Evolutionary conservation across 1,139 yeast species (phyloP).

Genomic region (Geotrichum fermentans): DNA sequence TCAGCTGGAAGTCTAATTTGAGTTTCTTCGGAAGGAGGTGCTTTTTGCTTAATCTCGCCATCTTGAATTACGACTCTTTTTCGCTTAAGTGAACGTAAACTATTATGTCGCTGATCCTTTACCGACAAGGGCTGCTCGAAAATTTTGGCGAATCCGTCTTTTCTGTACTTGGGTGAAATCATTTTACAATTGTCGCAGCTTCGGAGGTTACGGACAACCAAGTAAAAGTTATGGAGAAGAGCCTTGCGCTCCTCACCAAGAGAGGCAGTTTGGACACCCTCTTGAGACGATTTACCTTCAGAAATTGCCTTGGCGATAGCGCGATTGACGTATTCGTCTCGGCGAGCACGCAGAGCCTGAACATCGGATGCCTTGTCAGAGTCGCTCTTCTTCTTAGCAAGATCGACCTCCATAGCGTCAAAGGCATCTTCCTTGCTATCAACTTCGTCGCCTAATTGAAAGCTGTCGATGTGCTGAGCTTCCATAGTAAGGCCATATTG

Average conservation of each 20-base stretch:
- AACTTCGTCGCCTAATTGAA: conserved; percentile 40
- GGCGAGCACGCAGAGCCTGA: conserved; percentile 47
- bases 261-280: conserved; percentile 75
- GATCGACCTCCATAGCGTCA: conserved; percentile 26
- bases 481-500: conserved; percentile 88
- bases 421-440: conserved; percentile 10
- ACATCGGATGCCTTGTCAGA: conserved; percentile 21
- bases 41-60: conserved; percentile 25
- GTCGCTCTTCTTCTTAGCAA: conserved; percentile 20
- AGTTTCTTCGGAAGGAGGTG: conserved; percentile 18
- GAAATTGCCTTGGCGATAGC: conserved; percentile 70
- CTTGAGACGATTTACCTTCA: conserved; percentile 63
- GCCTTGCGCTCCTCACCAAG: conserved; percentile 82
- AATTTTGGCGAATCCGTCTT: conserved; percentile 89
- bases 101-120: conserved; percentile 68
- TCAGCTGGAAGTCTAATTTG: conserved; percentile 24
- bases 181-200: conserved; percentile 94
- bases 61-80: conserved; percentile 72
- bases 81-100: conserved; percentile 35
- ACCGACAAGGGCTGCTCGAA: conserved; percentile 83
- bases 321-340: conserved; percentile 66
- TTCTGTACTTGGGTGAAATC: conserved; percentile 90
- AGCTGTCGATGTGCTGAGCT: conserved; percentile 63
- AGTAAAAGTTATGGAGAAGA: conserved; percentile 71
- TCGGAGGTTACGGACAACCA: conserved; percentile 64